Conservation (phyloP, 83 land plant species). For the Picea engelmannii region DNA sequence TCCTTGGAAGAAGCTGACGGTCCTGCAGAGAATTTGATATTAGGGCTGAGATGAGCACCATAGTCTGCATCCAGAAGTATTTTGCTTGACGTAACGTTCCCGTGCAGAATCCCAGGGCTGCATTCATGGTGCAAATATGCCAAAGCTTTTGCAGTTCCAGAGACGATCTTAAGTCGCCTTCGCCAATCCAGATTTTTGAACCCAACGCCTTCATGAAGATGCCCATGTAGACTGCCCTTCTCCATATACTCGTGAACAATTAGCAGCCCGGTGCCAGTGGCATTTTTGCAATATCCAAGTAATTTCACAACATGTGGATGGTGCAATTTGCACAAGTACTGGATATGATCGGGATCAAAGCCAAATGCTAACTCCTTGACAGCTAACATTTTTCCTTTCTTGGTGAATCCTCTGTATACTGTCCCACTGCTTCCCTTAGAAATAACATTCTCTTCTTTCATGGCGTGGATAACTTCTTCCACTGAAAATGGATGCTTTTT, state of each 20-base stretch:
- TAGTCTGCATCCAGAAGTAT: slow-evolving; percentile 29
- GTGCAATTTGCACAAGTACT: slow-evolving; percentile 20
- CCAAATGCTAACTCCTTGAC: slow-evolving; percentile 18
- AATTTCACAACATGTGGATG: slow-evolving; percentile 35
- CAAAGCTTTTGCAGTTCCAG: slow-evolving; percentile 36
- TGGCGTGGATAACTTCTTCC: slow-evolving; percentile 21
- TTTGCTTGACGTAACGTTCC: slow-evolving; percentile 23
- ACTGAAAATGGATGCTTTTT: slow-evolving; percentile 12
- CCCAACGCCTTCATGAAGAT: slow-evolving; percentile 17
- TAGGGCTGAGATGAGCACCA: slow-evolving; percentile 26
- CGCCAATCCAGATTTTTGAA: slow-evolving; percentile 35
- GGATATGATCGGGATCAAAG: slow-evolving; percentile 12
- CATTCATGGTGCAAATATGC: slow-evolving; percentile 30
- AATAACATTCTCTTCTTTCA: slow-evolving; percentile 28
- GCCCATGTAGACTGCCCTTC: slow-evolving; percentile 28
- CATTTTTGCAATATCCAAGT: slow-evolving; percentile 31
- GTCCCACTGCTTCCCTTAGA: slow-evolving; percentile 20
- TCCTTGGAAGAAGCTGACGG: neutral
- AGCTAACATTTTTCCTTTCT: slow-evolving; percentile 19
- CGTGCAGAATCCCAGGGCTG: slow-evolving; percentile 16
- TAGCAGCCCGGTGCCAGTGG: slow-evolving; percentile 19
- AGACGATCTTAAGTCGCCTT: slow-evolving; percentile 24
- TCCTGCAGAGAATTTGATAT: slow-evolving; percentile 14
- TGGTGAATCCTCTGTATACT: slow-evolving; percentile 19
- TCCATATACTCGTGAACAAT: slow-evolving; percentile 35